Evolutionary conservation across 2,329 filamentous ascomycete genomes (phyloP), one percentile per base, ranked within the genome.

Genomic region (Cadophora sp.): DNA sequence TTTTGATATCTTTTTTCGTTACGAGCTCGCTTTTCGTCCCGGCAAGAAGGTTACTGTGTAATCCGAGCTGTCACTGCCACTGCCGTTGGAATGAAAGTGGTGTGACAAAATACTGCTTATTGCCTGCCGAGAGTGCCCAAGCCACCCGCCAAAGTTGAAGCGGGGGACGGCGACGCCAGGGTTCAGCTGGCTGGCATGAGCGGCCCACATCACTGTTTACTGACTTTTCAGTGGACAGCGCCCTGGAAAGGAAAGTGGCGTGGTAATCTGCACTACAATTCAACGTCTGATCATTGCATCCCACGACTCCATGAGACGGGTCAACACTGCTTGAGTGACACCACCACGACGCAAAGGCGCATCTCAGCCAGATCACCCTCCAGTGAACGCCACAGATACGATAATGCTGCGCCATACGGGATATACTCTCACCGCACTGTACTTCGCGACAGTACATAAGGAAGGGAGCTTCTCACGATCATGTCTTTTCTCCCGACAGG

Each of bases 241-340:
- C 19, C 1, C 29, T 56, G 27, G 29, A 40, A 5, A 26, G 56
- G 59, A 62, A 62, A 62, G 59, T 62, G 59, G 59, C 43, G 24
- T 62, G 59, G 50, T 40, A 61, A 31, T n/a, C 8, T 26, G 7
- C 14, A 31, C 40, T 29, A 3, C 37, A 48, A 62, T 48, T 29
- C 40, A 61, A 46, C 59, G 50, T 62, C 59, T 50, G 22, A 62
- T 22, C 26, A n/a, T 26, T 40, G 27, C 56, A 26, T 26, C 31
- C 55, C 22, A 27, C 24, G 7, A 19, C 1, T 12, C 22, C 16
- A 60, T 34, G 58, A 43, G 12, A 19, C 11, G 26, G 16, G 27
- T n/a, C 40, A 31, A 22, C 7, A 22, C 26, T 62, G 9, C 40
- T 24, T 9, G 6, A 50, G 59, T 62, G 27, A 50, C 40, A 62